These are phyloP conservation scores for Colletotrichum karsti DNA, from an alignment of 2,329 filamentous ascomycete genomes.

Conservation along the genomic window DNA sequence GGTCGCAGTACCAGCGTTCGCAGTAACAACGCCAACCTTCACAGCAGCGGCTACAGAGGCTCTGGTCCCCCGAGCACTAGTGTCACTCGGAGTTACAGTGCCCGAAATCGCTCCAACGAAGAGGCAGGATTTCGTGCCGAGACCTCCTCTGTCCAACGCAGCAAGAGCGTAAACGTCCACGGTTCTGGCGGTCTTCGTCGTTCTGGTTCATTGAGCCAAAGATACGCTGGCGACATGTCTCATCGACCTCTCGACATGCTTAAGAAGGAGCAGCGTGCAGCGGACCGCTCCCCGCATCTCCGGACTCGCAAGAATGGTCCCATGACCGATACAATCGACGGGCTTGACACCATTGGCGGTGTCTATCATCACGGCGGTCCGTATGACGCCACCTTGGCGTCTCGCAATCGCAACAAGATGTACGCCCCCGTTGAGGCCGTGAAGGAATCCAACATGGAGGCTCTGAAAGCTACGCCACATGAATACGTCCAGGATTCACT, in stretches of 20 bases:
- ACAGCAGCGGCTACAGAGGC: conserved; percentile 38
- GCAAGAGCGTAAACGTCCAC: conserved; percentile 25
- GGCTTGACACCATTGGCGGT: conserved; percentile 73
- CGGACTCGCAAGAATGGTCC: conserved; percentile 72
- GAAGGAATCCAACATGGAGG: conserved; percentile 75
- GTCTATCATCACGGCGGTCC: conserved; percentile 91
- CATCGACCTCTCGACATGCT: conserved; percentile 74
- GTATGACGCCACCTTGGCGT: conserved; percentile 82
- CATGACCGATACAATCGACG: conserved; percentile 82
- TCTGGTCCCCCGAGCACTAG: conserved; percentile 38
- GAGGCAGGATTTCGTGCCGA: background rate
- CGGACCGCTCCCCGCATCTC: conserved; percentile 73
- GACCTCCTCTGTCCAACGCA: conserved; percentile 2
- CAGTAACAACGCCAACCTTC: background rate
- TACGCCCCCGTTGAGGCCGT: conserved; percentile 82
- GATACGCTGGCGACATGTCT: conserved; percentile 71
- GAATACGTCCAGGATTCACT: conserved; percentile 83
- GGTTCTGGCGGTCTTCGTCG: conserved; percentile 31
- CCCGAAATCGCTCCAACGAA: conserved; percentile 16
- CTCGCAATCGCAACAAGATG: conserved; percentile 72
- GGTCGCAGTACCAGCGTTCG: conserved; percentile 35
- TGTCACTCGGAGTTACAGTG: conserved; percentile 41
- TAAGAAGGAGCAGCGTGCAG: conserved; percentile 67
- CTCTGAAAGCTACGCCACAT: conserved; percentile 80
- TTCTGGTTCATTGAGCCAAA: conserved; percentile 59